phyloP scores from a whole-genome alignment of 139 green algal species.

The Coelastrella sp. region DNA sequence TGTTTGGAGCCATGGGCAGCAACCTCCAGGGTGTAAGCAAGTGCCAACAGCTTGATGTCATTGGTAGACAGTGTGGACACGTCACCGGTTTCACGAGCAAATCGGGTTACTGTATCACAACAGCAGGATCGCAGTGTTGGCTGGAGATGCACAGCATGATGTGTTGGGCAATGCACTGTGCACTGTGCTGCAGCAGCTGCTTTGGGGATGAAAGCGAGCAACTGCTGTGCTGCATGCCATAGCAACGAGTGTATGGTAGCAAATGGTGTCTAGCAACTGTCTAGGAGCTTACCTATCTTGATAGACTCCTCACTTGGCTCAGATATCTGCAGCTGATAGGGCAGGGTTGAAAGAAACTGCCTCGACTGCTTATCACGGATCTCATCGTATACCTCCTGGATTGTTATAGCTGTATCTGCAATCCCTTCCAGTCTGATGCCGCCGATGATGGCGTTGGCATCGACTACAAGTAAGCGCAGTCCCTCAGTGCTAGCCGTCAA shows the following conservation, averaged over 20 bases:
- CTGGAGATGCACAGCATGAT: not conserved
- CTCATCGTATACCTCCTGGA: constrained; percentile 84
- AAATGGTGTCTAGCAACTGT: not conserved
- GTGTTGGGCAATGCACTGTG: not conserved
- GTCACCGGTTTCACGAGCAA: constrained; percentile 91
- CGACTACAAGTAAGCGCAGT: constrained; percentile 68
- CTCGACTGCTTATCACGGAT: constrained; percentile 82
- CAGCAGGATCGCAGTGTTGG: not conserved
- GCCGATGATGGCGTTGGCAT: constrained; percentile 92
- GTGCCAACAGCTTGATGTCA: constrained; percentile 89
- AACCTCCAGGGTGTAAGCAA: constrained; percentile 84
- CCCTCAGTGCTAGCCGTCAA: constrained; percentile 6
- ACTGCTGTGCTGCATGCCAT: not conserved
- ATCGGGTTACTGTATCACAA: constrained; percentile 78
- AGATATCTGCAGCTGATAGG: constrained; percentile 67
- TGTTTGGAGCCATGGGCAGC: constrained; percentile 69
- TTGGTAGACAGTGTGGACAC: constrained; percentile 82
- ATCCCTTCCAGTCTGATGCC: constrained; percentile 68
- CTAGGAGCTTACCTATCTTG: constrained; percentile 68
- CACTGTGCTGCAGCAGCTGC: not conserved
- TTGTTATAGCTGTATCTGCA: constrained; percentile 75
- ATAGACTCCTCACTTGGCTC: constrained; percentile 81
- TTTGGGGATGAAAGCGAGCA: not conserved
- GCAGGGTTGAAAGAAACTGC: constrained; percentile 68
- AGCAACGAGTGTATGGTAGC: not conserved